Evolutionary conservation across 176 grass and related monocot species (phyloP), one percentile per base, ranked within the genome.

Genomic region (Triticum urartu): DNA sequence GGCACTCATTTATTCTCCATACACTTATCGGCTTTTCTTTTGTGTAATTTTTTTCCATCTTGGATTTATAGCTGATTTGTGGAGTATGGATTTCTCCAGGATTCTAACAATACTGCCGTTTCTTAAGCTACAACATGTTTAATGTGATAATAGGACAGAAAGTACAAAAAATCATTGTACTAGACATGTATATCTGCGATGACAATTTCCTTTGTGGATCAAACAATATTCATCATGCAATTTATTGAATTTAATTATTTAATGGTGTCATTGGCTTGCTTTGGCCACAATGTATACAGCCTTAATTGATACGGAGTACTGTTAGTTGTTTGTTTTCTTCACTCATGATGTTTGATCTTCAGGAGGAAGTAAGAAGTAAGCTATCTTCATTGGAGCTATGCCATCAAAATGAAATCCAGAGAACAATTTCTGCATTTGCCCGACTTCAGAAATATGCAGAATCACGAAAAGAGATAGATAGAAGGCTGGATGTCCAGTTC

Each of bases 291-390:
- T 58, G 30, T 24, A 42, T 75, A 30, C 14, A 59, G 64, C 9
- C 17, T 35, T 54, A 32, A 4, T 82, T 72, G 14, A 81, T 48
- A 48, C 45, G 11, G 43, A 45, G 43, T 85, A 36, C 47, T 43
- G 52, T 40, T 78, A 88, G 56, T 64, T 58, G 45, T 25, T 4
- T 62, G 11, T 65, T 38, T 89, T 62, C 11, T 84, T 89, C 65
- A 60, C 20, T 40, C 74, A 64, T 70, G 21, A 61, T 24, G 84
- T 60, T 79, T 86, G 35, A 79, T 79, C 84, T 86, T 81, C 83
- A 95, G 93, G 96, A 91, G 85, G 88, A 90, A 89, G 84, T 93
- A 60, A 95, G 93, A 80, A 89, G 21, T 71, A 91, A 90, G 78
- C 68, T 92, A 43, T 82, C 86, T 80, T 66, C 77, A 64, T 68